Conservation (phyloP, 345 rosid species). For the Rhizophora apiculata region DNA sequence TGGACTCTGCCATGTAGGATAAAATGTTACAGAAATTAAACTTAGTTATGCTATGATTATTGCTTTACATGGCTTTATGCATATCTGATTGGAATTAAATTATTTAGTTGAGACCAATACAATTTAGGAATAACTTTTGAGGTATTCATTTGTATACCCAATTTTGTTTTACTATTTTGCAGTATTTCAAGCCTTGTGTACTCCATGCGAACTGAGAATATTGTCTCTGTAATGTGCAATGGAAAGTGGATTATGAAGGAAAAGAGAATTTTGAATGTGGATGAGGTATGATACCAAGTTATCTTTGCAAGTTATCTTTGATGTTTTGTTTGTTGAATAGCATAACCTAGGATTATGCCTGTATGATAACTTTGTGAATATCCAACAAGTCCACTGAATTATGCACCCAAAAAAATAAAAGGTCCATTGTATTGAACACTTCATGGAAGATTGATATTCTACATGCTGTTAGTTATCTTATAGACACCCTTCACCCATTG, state of each 20-base stretch:
- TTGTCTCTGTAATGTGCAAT: constrained; percentile 65
- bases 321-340: not conserved
- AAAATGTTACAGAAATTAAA: not conserved
- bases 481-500: no score
- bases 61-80: no score
- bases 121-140: not conserved
- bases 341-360: not conserved
- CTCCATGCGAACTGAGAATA: constrained; percentile 63
- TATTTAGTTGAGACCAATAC: not conserved
- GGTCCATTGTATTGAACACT: not conserved
- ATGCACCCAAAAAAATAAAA: no score
- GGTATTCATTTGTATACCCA: not conserved
- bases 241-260: constrained; percentile 74
- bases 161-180: constrained; percentile 22
- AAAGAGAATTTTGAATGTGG: constrained; percentile 48
- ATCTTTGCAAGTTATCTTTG: not conserved
- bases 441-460: not conserved
- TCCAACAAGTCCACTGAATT: not conserved
- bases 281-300: constrained; percentile 38
- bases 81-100: no score
- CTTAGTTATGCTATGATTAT: no score
- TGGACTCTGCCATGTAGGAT: not conserved
- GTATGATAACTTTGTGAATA: not conserved
- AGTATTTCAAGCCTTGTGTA: constrained; percentile 62
- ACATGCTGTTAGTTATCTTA: no score